A percentile compares a stretch with the other conserved stretches of the same genome.
phyloP scores from a whole-genome alignment of 305 asterid species.

The Fraxinus floribunda region DNA sequence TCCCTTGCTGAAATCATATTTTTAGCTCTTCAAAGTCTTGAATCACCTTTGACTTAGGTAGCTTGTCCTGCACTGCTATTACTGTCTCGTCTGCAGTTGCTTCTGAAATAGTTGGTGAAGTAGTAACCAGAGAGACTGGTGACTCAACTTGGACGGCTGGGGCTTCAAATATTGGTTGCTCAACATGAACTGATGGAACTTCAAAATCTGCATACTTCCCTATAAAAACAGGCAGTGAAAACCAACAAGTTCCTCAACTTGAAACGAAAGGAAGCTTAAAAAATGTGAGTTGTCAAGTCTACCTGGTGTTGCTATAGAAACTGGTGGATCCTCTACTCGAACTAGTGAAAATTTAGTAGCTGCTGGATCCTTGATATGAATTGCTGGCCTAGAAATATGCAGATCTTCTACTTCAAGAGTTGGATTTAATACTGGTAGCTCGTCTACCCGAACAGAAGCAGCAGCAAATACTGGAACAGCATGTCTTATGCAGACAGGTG shows the following conservation, averaged over 20 bases:
- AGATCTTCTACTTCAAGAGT: neutral
- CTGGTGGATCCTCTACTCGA: conserved; percentile 37
- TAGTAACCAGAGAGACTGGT: neutral
- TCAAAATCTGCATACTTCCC: conserved; percentile 26
- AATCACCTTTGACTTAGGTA: conserved; percentile 34
- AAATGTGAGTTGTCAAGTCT: conserved; percentile 26
- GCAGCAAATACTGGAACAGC: conserved; percentile 58
- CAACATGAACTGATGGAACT: conserved; percentile 21
- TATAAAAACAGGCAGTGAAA: conserved; percentile 21
- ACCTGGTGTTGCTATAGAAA: conserved; percentile 32
- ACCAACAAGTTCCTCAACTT: conserved; percentile 31
- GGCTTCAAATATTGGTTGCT: conserved; percentile 12
- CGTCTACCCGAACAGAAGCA: conserved; percentile 50
- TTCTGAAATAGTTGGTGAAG: conserved; percentile 9
- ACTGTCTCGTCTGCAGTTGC: neutral
- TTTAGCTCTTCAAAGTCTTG: conserved; percentile 46
- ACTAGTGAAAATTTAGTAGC: conserved; percentile 31
- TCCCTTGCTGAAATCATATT: conserved; percentile 33
- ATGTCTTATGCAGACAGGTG: conserved; percentile 66
- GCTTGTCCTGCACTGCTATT: conserved; percentile 30
- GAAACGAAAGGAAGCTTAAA: conserved; percentile 32
- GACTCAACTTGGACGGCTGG: conserved; percentile 18
- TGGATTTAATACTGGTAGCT: conserved; percentile 36
- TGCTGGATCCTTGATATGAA: conserved; percentile 48
- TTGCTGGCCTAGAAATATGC: conserved; percentile 14